Conservation (phyloP, 2,329 filamentous ascomycete genomes). For the Fusarium burgessii region DNA sequence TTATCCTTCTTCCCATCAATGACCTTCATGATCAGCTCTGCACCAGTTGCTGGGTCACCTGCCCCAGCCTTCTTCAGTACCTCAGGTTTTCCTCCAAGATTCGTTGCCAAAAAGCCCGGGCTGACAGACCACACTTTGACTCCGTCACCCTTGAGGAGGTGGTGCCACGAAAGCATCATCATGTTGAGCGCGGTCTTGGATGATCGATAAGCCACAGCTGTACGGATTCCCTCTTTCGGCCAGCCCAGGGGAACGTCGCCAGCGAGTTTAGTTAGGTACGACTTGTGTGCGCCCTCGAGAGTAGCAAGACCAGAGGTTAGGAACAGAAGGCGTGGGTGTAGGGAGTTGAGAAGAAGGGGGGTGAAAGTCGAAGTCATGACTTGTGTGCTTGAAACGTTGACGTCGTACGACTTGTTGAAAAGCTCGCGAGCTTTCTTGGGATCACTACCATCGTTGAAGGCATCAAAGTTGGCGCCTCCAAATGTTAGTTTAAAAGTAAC, state of each 20-base stretch:
- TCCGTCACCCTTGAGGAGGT: constrained; percentile 59
- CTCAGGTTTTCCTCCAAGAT: constrained; percentile 52
- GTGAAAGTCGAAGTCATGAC: constrained; percentile 55
- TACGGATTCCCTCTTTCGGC: constrained; percentile 63
- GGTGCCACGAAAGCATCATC: constrained; percentile 57
- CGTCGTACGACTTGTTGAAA: constrained; percentile 61
- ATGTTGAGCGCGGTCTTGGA: constrained; percentile 49
- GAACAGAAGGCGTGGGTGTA: constrained; percentile 62
- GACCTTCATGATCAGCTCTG: constrained; percentile 54
- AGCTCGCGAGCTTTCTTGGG: constrained; percentile 52
- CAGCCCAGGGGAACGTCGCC: constrained; percentile 54
- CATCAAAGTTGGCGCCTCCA: constrained; percentile 60
- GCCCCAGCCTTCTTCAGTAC: constrained; percentile 51
- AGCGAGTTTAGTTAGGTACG: constrained; percentile 43
- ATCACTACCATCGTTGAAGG: constrained; percentile 43
- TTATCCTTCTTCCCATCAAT: constrained; percentile 57
- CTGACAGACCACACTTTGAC: constrained; percentile 63
- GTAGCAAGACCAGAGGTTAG: constrained; percentile 59
- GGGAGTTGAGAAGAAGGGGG: constrained; percentile 58
- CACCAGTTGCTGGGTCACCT: constrained; percentile 52
- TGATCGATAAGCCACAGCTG: constrained; percentile 38
- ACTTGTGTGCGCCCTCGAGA: constrained; percentile 49
- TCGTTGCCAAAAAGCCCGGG: constrained; percentile 63
- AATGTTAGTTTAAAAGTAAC: neutral
- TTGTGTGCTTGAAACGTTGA: constrained; percentile 63